A percentile compares a stretch with the other conserved stretches of the same genome.
Conservation (phyloP, 2,329 filamentous ascomycete species). For the Ascocoryne sarcoides region DNA sequence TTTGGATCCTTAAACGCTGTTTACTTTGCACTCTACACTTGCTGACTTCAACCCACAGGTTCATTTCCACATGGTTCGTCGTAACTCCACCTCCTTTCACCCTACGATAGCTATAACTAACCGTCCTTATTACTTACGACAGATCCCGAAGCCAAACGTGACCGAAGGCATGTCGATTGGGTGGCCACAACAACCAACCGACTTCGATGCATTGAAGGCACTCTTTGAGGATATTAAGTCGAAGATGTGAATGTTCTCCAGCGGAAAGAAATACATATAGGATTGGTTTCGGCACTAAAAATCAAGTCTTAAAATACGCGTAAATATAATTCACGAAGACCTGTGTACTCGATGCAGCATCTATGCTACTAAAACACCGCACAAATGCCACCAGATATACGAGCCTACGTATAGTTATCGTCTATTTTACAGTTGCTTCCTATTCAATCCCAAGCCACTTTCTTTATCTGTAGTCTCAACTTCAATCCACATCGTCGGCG, state of each 20-base stretch:
- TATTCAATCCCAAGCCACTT: too few species aligned
- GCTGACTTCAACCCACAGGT: conserved; percentile 57
- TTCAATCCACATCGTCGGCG: conserved; percentile 25
- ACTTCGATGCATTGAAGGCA: conserved; percentile 78
- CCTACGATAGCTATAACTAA: too few species aligned
- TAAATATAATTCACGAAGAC: neutral
- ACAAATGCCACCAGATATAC: too few species aligned
- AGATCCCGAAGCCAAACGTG: conserved; percentile 91
- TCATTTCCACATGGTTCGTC: conserved; percentile 81
- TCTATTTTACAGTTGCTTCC: too few species aligned
- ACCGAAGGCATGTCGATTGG: conserved; percentile 67
- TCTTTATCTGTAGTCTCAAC: too few species aligned
- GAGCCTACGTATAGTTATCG: too few species aligned
- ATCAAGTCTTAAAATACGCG: neutral
- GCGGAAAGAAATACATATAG: neutral
- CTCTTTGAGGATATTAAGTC: conserved; percentile 77
- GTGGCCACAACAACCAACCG: conserved; percentile 68
- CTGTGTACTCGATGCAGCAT: neutral
- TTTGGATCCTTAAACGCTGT: neutral
- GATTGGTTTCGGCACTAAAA: too few species aligned
- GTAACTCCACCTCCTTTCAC: too few species aligned
- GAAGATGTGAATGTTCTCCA: conserved; percentile 57
- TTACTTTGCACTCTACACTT: too few species aligned
- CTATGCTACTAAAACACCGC: neutral
- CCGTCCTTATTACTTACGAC: conserved; percentile 4